Evolutionary conservation across 2,329 filamentous ascomycete species (phyloP).

Genomic region (Mycocentrospora acerina): DNA sequence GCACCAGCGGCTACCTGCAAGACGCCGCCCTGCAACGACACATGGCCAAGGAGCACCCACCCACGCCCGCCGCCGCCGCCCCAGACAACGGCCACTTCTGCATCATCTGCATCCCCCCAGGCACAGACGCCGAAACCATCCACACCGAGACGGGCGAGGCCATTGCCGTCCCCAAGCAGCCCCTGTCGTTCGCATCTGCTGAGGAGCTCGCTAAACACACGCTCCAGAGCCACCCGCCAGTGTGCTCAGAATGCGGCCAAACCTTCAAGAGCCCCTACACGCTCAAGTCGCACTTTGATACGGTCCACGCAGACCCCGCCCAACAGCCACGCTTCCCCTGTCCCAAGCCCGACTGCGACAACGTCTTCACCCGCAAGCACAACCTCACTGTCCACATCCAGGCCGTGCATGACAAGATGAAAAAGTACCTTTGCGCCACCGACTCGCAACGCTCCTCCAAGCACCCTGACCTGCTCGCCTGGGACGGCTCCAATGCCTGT

Average conservation of each 20-base stretch:
- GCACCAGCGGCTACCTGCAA: constrained; percentile 71
- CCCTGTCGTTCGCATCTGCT: constrained; percentile 66
- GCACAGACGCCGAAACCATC: constrained; percentile 36
- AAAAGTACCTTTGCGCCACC: constrained; percentile 75
- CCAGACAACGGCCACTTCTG: constrained; percentile 65
- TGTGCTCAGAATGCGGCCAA: constrained; percentile 72
- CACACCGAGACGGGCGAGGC: constrained; percentile 21
- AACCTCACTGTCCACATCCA: constrained; percentile 81
- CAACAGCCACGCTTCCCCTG: constrained; percentile 61
- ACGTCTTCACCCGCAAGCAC: constrained; percentile 78
- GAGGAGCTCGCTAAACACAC: constrained; percentile 73
- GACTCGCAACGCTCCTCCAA: constrained; percentile 62
- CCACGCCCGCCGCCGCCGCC: constrained; percentile 43
- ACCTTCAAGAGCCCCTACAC: constrained; percentile 58
- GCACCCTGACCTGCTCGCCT: constrained; percentile 58
- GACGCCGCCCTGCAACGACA: constrained; percentile 72
- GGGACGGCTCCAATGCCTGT: constrained; percentile 70
- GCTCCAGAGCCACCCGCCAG: constrained; percentile 68
- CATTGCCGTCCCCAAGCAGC: constrained; percentile 15
- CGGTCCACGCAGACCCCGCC: constrained; percentile 58
- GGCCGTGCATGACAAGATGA: constrained; percentile 71
- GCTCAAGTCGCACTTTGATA: constrained; percentile 71
- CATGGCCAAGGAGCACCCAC: constrained; percentile 67
- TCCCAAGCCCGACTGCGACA: constrained; percentile 66
- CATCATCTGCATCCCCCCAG: constrained; percentile 61